Percentiles rank a stretch among this genome's conserved stretches.
phyloP scores from a whole-genome alignment of 768 basidiomycete genomes.

The Russula olivacea region DNA sequence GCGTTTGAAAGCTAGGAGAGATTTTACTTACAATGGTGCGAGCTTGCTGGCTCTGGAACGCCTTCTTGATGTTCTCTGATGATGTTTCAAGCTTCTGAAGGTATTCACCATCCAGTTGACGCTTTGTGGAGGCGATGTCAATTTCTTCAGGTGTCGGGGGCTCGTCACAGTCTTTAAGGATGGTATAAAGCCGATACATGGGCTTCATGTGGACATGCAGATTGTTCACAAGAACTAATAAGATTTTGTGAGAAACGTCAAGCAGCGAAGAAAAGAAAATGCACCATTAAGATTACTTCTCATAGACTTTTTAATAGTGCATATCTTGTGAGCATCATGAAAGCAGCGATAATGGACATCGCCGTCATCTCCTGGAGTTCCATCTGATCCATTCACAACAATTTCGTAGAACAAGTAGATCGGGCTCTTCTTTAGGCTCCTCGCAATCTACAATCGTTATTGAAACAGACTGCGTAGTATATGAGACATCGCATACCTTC shows the following conservation, averaged over 20 bases:
- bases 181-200: background rate
- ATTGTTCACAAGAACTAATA: background rate
- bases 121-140: background rate
- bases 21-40: background rate
- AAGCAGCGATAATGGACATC: background rate
- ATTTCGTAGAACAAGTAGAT: background rate
- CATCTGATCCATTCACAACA: background rate
- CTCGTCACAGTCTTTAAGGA: background rate
- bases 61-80: background rate
- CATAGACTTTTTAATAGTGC: background rate
- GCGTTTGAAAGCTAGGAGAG: background rate
- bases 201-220: background rate
- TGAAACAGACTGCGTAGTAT: background rate
- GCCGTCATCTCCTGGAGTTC: background rate
- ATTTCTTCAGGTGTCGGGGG: background rate
- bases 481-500: background rate
- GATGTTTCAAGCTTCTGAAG: background rate
- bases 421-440: background rate
- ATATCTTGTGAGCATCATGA: background rate
- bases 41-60: background rate
- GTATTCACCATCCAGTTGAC: background rate
- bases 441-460: background rate
- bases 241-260: background rate
- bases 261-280: background rate
- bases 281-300: background rate